Evolutionary conservation across 495 filamentous ascomycete genomes (phyloP), one percentile per base, ranked within the genome.

Genomic region (Daldinia caldariorum): DNA sequence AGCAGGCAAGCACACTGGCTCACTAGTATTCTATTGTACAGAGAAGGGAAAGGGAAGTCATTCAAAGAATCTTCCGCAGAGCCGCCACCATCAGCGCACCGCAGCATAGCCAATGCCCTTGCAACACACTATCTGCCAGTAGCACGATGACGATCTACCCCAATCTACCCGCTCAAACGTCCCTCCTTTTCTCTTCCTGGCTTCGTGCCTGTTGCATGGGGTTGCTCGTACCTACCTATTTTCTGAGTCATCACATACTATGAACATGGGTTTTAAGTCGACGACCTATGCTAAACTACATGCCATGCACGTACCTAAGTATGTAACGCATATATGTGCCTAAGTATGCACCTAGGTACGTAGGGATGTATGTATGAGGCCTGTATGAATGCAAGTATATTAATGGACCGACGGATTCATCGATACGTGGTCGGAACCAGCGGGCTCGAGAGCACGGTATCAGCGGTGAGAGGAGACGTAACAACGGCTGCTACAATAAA

Each of bases 61-160:
- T 63, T 47, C 38, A 70, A 62, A 70, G 61, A 58, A 57, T 53
- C 57, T 53, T 45, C 68, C 68, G 63, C 68, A 71, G 63, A 71
- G 69, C 69, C 69, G 69, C 69, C 69, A 56, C 63, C 54, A 14
- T 29, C 50, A 20, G 13, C 47, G 26, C 43, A 7, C 32, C 6
- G 1, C 34, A 35, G 26, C 26, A 26, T 3, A 26, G 26, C 26
- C 26, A 26, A 26, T 26, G 26, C 26, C 26, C 26, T 26, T 3
- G 3, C 26, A 26, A 26, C 26, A 26, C 26, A 26, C 41, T 20
- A 54, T 50, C 8, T 38, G 54, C 20, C 37, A 63, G 22, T 22
- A 59, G 56, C 32, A 58, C 50, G 53, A 66, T 50, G 38, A 31
- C 41, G 69, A 71, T 71, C 69, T 63, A 67, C 55, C 63, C 63